Percentiles rank a stretch among this genome's conserved stretches.
These are phyloP conservation scores for Sungouiozyma intestinalis DNA, from an alignment of 805 yeast genomes.

Conservation along the genomic window DNA sequence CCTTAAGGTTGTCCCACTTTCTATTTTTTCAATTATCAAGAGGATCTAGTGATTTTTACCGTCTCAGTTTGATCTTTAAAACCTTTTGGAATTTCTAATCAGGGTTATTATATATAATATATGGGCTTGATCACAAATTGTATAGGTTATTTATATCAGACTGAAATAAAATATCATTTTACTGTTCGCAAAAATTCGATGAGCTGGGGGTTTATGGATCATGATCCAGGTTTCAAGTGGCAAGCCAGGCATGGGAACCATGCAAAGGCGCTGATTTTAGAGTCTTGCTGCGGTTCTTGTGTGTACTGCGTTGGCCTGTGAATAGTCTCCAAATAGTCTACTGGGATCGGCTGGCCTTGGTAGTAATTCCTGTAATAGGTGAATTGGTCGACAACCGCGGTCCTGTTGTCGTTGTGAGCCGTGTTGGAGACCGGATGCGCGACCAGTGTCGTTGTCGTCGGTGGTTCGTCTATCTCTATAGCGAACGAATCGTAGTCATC, in stretches of 20 bases:
- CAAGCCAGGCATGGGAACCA: background rate
- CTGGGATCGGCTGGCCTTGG: background rate
- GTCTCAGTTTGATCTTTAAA: background rate
- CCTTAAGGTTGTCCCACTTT: background rate
- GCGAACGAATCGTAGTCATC: background rate
- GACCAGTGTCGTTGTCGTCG: background rate
- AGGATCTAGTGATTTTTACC: background rate
- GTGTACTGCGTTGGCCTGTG: background rate
- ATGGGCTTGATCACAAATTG: background rate
- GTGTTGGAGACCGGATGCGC: background rate
- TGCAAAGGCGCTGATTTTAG: background rate
- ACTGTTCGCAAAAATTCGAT: background rate
- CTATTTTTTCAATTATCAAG: background rate
- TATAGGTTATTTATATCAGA: slow-evolving; percentile 1
- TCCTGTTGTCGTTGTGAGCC: too few species aligned
- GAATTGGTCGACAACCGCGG: background rate
- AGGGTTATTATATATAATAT: slow-evolving; percentile 1
- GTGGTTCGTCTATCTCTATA: background rate
- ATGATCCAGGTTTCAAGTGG: background rate
- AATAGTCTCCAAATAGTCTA: background rate
- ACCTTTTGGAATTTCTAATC: background rate
- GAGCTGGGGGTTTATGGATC: background rate
- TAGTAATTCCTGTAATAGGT: background rate
- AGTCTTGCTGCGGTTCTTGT: background rate
- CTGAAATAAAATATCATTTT: slow-evolving; percentile 1